Evolutionary conservation across 2,329 filamentous ascomycete genomes (phyloP).

Genomic region (Gnomoniopsis sp.): DNA sequence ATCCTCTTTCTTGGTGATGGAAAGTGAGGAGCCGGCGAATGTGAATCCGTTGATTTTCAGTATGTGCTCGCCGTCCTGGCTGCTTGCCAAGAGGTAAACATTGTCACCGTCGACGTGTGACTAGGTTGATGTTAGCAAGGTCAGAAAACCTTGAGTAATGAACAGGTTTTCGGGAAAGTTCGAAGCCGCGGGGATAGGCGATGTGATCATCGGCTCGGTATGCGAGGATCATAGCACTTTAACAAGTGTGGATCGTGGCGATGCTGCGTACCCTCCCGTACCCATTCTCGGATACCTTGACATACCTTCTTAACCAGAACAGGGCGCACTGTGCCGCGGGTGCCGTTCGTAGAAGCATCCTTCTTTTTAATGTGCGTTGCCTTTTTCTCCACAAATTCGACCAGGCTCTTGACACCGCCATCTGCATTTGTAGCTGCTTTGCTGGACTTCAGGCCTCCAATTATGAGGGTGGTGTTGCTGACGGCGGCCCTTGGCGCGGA

Average conservation of each 20-base stretch:
- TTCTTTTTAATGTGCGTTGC: constrained; percentile 32
- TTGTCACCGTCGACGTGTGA: constrained; percentile 66
- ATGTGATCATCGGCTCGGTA: constrained; percentile 35
- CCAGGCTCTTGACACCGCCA: constrained; percentile 61
- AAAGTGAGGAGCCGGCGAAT: constrained; percentile 64
- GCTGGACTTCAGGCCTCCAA: constrained; percentile 65
- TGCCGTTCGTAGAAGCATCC: constrained; percentile 20
- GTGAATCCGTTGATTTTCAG: constrained; percentile 64
- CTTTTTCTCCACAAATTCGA: constrained; percentile 70
- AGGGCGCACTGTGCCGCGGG: constrained; percentile 49
- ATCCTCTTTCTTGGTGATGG: constrained; percentile 45
- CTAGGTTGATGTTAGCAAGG: constrained; percentile 68
- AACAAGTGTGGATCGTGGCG: constrained; percentile 36
- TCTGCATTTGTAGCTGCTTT: constrained; percentile 65
- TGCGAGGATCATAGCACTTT: constrained; percentile 35
- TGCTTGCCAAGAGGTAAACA: constrained; percentile 64
- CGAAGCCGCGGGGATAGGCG: constrained; percentile 30
- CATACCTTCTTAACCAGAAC: constrained; percentile 77
- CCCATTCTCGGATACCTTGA: constrained; percentile 42
- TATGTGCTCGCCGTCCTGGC: constrained; percentile 61
- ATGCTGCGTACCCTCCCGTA: constrained; percentile 40
- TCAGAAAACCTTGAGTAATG: constrained; percentile 38
- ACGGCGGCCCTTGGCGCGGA: constrained; percentile 22
- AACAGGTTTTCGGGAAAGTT: constrained; percentile 34
- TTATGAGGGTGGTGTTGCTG: constrained; percentile 38